A percentile compares a stretch with the other conserved stretches of the same genome.
phyloP scores from a whole-genome alignment of 2,329 filamentous ascomycete genomes.

The Pseudogymnoascus sp. region DNA sequence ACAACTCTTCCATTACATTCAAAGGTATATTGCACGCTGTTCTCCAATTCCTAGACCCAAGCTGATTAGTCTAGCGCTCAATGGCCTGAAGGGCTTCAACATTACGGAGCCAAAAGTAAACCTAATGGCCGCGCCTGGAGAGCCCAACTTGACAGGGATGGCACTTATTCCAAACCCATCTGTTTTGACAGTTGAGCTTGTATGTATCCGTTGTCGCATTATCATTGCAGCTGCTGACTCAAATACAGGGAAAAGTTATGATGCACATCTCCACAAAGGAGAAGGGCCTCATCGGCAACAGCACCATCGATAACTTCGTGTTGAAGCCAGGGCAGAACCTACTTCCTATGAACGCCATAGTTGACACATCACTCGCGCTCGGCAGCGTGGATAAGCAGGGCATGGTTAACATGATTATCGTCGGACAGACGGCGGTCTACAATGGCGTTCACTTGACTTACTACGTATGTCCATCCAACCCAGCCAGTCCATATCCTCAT shows the following conservation, averaged over 20 bases:
- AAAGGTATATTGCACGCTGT: conserved; percentile 36
- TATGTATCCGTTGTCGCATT: conserved; percentile 18
- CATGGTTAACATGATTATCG: conserved; percentile 43
- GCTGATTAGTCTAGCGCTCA: conserved; percentile 41
- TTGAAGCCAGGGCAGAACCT: conserved; percentile 48
- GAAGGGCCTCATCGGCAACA: conserved; percentile 40
- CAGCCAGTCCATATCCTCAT: neutral
- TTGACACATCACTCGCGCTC: conserved; percentile 36
- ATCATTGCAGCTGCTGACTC: neutral
- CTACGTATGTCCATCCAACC: conserved; percentile 31
- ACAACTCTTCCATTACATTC: conserved; percentile 50
- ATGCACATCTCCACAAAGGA: conserved; percentile 38
- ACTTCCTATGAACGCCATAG: conserved; percentile 40
- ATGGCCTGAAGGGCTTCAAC: conserved; percentile 45
- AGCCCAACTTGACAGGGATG: conserved; percentile 46
- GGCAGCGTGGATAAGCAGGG: conserved; percentile 32
- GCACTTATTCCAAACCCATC: conserved; percentile 54
- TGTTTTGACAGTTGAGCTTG: conserved; percentile 47
- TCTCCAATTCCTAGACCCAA: neutral
- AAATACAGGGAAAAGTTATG: conserved; percentile 44
- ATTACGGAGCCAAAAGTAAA: conserved; percentile 42
- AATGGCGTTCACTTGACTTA: conserved; percentile 45
- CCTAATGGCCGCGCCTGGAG: conserved; percentile 32
- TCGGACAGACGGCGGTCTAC: conserved; percentile 41
- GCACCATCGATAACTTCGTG: conserved; percentile 42